Evolutionary conservation across 441 rosid species (phyloP).

Genomic region (Theobroma grandiflorum): DNA sequence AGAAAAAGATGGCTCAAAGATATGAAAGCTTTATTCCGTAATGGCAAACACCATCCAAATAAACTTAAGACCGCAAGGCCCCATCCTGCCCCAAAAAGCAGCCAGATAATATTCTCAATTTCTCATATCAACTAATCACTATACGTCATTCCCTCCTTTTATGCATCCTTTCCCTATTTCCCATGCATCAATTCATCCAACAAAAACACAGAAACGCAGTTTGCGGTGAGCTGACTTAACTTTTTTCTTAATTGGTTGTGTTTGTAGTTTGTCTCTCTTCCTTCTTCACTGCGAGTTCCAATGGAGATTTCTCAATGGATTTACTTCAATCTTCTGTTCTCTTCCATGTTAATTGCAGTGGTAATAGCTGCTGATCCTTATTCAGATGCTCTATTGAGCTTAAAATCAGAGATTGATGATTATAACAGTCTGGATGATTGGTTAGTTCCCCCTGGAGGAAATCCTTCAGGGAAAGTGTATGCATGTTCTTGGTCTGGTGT

Average conservation of each 20-base stretch:
- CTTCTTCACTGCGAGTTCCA: constrained; percentile 44
- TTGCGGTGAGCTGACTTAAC: constrained; percentile 26
- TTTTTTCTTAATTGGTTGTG: neutral
- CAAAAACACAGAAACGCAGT: constrained; percentile 25
- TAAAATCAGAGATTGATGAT: constrained; percentile 73
- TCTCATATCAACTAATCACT: constrained; percentile 43
- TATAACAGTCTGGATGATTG: constrained; percentile 64
- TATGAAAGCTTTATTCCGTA: constrained; percentile 31
- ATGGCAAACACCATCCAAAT: constrained; percentile 56
- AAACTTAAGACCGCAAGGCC: constrained; percentile 37
- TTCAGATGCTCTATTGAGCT: constrained; percentile 68
- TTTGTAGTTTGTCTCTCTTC: constrained; percentile 17
- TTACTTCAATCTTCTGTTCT: constrained; percentile 40
- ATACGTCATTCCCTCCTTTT: constrained; percentile 30
- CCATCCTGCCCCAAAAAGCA: constrained; percentile 48
- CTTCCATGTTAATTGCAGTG: constrained; percentile 28
- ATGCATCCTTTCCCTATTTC: constrained; percentile 64
- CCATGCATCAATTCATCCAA: constrained; percentile 56
- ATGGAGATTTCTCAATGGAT: constrained; percentile 59
- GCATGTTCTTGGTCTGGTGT: constrained; percentile 97
- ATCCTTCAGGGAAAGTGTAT: constrained; percentile 40
- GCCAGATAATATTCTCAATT: constrained; percentile 44
- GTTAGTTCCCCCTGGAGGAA: constrained; percentile 49
- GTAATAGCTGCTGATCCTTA: constrained; percentile 59
- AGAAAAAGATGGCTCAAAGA: constrained; percentile 32